Conservation (phyloP, 139 green algal species). For the Deuterostichococcus epilithicus region DNA sequence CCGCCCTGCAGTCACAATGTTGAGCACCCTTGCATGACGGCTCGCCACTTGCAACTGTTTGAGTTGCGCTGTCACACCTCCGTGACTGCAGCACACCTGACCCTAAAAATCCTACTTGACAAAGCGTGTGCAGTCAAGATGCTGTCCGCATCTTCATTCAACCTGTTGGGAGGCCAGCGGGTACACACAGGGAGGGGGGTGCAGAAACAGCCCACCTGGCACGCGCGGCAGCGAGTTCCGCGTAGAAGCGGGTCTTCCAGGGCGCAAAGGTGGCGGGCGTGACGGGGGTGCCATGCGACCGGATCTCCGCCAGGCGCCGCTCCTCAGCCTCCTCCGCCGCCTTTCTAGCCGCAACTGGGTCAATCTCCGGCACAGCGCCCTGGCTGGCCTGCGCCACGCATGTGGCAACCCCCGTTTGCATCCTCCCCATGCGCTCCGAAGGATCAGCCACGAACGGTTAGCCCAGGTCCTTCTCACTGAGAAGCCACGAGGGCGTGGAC, state of each 20-base stretch:
- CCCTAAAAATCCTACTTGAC: no score
- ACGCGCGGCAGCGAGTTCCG: slow-evolving; percentile 22
- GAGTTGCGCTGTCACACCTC: not conserved
- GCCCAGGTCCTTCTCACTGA: no score
- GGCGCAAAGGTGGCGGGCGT: slow-evolving; percentile 66
- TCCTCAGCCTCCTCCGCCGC: slow-evolving; percentile 61
- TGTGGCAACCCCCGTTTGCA: no score
- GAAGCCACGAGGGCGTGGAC: no score
- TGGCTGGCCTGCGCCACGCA: no score
- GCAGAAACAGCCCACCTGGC: slow-evolving; percentile 10
- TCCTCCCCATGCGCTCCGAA: no score
- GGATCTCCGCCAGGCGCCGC: slow-evolving; percentile 48
- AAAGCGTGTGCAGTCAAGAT: no score
- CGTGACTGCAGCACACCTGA: not conserved
- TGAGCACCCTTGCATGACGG: not conserved
- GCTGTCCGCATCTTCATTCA: not conserved
- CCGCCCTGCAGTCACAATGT: not conserved
- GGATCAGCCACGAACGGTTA: no score
- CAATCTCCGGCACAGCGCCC: slow-evolving; percentile 7
- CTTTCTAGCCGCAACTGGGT: slow-evolving; percentile 43
- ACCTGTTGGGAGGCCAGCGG: not conserved
- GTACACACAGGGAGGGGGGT: not conserved
- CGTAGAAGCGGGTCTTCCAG: slow-evolving; percentile 63
- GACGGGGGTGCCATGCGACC: slow-evolving; percentile 65
- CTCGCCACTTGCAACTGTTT: not conserved